Evolutionary conservation across 1,139 yeast species (phyloP), one percentile per base, ranked within the genome.

Genomic region (Yamadazyma atmosphaerica): DNA sequence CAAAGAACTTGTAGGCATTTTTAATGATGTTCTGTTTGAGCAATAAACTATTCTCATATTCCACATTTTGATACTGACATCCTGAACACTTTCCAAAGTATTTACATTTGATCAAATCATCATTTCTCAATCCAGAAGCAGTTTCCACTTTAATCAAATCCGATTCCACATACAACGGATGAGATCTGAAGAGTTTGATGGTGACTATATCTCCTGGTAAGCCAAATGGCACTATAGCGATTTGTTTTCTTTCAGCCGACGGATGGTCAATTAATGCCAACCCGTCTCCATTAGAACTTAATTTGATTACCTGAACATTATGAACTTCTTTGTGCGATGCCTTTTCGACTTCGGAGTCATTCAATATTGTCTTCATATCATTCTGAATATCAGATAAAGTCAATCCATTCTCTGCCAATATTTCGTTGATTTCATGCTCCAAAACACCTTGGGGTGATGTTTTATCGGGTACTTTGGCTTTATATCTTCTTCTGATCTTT

Each of bases 21-120:
- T 63, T 73, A 28, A 92, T 86, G 1, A 95, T 89, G 25, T 78
- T 68, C 44, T 78, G 74, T 61, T 92, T 92, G 55, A 86, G 74
- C 36, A 63, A 65, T 41, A 92, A 69, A 60, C 92, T 98, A 35
- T 80, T 74, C 0, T 72, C 72, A 58, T 92, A 92, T 2, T 77
- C 71, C 19, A 89, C 68, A 62, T 81, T 81, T 60, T 92, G 98
- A 59, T 82, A 88, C 61, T 92, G 98, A 60, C 98, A 90, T 4
- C 98, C 98, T n/a, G 76, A 69, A 50, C 77, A 72, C 42, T 65
- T 67, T 6, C 77, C 77, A 52, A 72, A 72, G 49, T 72, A 72
- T 39, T 58, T 55, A 52, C 77, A 72, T 30, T 59, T 59, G 39
- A 70, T 69, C 37, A 86, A 74, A 11, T 55, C 45, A 39, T 72